phyloP scores from a whole-genome alignment of 2,329 filamentous ascomycete species.

The Diplodia scrobiculata region DNA sequence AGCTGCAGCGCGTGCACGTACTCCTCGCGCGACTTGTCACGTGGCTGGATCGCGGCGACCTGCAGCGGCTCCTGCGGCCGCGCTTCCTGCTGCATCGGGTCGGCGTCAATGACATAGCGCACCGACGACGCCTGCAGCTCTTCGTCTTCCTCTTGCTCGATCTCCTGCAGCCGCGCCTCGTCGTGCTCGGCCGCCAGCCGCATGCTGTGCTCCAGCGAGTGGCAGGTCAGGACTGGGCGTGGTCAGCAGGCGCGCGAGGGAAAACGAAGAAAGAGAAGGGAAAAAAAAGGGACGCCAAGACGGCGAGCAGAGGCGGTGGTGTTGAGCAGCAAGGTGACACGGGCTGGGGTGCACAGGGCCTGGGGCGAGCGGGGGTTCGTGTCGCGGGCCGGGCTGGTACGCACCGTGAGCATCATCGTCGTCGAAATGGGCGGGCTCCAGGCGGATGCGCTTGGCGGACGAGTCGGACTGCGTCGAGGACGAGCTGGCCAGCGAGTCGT shows the following conservation, averaged over 20 bases:
- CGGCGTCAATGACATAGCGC: slow-evolving; percentile 14
- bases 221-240: slow-evolving; percentile 24
- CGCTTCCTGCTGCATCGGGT: background rate
- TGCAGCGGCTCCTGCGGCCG: slow-evolving; percentile 23
- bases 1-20: slow-evolving; percentile 27
- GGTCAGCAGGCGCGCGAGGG: slow-evolving; percentile 10
- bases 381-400: slow-evolving; percentile 7
- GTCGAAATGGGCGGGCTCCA: slow-evolving; percentile 29
- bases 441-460: slow-evolving; percentile 29
- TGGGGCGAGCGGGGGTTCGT: slow-evolving; percentile 4
- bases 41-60: slow-evolving; percentile 25
- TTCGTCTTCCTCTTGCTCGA: slow-evolving; percentile 27
- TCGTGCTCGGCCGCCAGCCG: slow-evolving; percentile 25
- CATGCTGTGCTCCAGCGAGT: slow-evolving; percentile 30
- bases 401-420: slow-evolving; percentile 27
- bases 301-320: background rate
- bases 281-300: background rate
- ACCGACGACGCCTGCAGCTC: slow-evolving; percentile 25
- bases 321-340: background rate
- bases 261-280: background rate
- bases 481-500: slow-evolving; percentile 29
- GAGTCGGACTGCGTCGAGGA: slow-evolving; percentile 23
- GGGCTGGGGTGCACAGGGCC: background rate
- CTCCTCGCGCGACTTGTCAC: slow-evolving; percentile 30
- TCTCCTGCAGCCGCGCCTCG: slow-evolving; percentile 24